These are phyloP conservation scores for Cryphonectria nitschkei DNA, from an alignment of 2,329 filamentous ascomycete genomes.

Conservation along the genomic window DNA sequence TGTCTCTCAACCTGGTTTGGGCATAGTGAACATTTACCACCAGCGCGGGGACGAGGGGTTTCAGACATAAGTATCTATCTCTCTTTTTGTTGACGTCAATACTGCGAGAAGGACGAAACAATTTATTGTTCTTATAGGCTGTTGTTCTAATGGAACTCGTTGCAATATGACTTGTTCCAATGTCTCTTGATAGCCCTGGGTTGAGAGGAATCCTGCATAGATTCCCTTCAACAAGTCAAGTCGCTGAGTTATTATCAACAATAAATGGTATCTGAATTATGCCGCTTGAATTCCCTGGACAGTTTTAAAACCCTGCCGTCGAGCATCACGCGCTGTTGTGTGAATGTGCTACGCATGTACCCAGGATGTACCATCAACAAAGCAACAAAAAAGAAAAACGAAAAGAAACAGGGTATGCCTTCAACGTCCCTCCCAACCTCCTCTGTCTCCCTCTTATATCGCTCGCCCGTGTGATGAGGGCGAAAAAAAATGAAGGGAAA, in stretches of 20 bases:
- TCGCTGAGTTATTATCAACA: neutral
- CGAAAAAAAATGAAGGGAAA: neutral
- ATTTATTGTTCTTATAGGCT: neutral
- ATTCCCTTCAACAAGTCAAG: neutral
- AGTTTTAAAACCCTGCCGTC: neutral
- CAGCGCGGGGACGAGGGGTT: neutral
- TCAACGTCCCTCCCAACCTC: neutral
- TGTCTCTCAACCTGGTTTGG: neutral
- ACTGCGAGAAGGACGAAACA: neutral
- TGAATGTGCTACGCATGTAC: neutral
- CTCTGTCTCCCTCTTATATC: neutral
- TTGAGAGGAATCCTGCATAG: neutral
- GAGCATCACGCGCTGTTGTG: neutral
- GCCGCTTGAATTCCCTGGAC: neutral
- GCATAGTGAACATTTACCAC: neutral
- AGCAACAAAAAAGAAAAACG: neutral
- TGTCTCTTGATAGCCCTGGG: neutral
- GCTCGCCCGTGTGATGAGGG: neutral
- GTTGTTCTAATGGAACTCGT: neutral
- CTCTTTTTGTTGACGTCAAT: neutral
- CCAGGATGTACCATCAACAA: neutral
- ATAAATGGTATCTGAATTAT: constrained; percentile 30
- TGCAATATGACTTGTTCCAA: neutral
- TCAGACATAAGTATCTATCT: neutral
- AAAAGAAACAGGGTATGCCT: neutral